Conservation (phyloP, 768 basidiomycete species). For the Mycena metata region DNA sequence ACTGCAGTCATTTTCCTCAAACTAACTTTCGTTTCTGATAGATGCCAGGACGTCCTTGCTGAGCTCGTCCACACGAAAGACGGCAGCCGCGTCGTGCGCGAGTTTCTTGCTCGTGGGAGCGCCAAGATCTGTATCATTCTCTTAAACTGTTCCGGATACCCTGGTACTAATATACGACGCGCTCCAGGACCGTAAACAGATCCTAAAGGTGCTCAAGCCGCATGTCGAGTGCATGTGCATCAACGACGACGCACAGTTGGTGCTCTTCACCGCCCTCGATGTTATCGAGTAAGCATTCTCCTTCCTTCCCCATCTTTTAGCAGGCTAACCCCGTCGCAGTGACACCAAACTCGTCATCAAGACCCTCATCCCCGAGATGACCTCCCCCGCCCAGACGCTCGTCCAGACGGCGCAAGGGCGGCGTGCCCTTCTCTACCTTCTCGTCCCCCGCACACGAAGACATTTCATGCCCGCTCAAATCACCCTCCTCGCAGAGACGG, state of each 20-base stretch:
- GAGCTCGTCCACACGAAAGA: conserved; percentile 97
- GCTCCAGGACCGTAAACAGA: conserved; percentile 87
- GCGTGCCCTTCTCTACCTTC: conserved; percentile 83
- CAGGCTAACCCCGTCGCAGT: conserved; percentile 53
- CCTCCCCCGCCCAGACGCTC: conserved; percentile 67
- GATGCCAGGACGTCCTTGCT: conserved; percentile 87
- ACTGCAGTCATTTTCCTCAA: neutral
- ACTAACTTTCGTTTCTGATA: conserved; percentile 43
- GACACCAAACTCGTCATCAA: conserved; percentile 93
- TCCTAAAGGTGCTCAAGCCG: too few species aligned
- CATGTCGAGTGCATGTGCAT: conserved; percentile 87
- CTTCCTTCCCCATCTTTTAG: neutral
- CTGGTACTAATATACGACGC: neutral
- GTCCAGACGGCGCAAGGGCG: conserved; percentile 80
- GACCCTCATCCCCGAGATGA: conserved; percentile 80
- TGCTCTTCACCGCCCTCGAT: conserved; percentile 91
- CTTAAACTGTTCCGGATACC: neutral
- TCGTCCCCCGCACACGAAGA: conserved; percentile 85
- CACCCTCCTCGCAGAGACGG: conserved; percentile 78
- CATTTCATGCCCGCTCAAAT: conserved; percentile 92
- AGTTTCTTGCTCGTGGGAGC: conserved; percentile 84
- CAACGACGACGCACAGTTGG: conserved; percentile 91
- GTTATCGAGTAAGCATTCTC: conserved; percentile 79
- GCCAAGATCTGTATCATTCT: conserved; percentile 73
- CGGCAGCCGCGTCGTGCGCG: conserved; percentile 87